Base-by-base conservation (phyloP, 2,329 filamentous ascomycete species). In the Fusarium sp. region DNA sequence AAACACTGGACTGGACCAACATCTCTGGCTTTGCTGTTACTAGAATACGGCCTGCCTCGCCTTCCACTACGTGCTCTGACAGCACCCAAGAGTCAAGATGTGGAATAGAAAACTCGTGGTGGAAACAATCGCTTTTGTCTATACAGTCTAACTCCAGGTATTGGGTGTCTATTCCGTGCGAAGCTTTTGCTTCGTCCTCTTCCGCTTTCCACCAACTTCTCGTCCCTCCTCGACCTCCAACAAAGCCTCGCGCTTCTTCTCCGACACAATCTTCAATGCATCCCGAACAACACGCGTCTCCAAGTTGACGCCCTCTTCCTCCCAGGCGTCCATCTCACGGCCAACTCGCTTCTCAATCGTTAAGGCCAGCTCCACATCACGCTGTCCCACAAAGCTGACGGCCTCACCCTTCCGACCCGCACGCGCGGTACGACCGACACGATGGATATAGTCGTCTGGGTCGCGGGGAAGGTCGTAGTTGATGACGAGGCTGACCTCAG, bases 381-480 rank as follows among this genome's bases (percentile, higher is more conserved):
- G 87, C 85, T 98, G 95, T 3, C 96, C 95, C 3, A 99, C 92
- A 73, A 99, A 89, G 3, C 94, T 97, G 15, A 98, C 90, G 6
- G 92, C 90, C 70, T 94, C 91, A 75, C 96, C 96, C 56, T 86
- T 87, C 46, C 94, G 89, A 0, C 96, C 96, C 0, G 96, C 96
- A 88, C 96, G 91, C 4, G 96, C 96, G 12, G 96, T 99, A 82
- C 96, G 92, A 79, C 96, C 96, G 53, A 98, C 95, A 12, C 96
- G 90, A 83, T 99, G 96, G 71, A 99, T 96, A 80, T 99, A 99
- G 81, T 98, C 95, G 79, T 98, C 95, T 4, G 95, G 94, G 77
- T 98, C 94, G n/a, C 95, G 90, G 0, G 96, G 96, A 1, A 99
- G 90, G 78, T 99, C 96, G 81, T 95, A 99, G 82, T 99, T 98